Conservation (phyloP, 495 filamentous ascomycete species). For the Collariella sp. region DNA sequence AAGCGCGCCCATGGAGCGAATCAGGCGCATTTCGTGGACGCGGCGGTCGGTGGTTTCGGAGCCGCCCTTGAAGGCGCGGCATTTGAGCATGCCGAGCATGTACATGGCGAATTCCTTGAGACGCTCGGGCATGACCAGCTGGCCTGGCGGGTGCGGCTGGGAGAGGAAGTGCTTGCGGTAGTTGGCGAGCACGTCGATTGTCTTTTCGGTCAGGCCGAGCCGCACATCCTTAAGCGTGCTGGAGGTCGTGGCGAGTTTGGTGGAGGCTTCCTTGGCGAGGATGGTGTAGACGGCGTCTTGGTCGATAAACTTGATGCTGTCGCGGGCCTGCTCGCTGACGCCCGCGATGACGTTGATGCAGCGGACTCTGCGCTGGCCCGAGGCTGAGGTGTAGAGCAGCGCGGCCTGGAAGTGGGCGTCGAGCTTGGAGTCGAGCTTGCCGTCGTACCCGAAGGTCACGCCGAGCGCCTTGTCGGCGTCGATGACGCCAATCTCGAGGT, state of each 20-base stretch:
- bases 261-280: constrained; percentile 85
- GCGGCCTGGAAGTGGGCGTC: constrained; percentile 98
- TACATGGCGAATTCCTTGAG: constrained; percentile 98
- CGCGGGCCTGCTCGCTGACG: constrained; percentile 73
- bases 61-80: constrained; percentile 87
- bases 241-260: constrained; percentile 61
- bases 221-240: constrained; percentile 79
- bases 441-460: constrained; percentile 91
- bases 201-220: constrained; percentile 79
- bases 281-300: constrained; percentile 85
- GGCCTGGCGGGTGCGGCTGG: constrained; percentile 75
- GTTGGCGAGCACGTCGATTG: constrained; percentile 84
- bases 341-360: constrained; percentile 90
- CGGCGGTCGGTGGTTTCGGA: constrained; percentile 86
- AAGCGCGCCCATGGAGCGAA: constrained; percentile 73
- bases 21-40: constrained; percentile 82
- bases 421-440: constrained; percentile 89
- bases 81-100: constrained; percentile 87
- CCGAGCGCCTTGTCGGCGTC: constrained; percentile 91
- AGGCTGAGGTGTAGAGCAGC: constrained; percentile 85
- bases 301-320: constrained; percentile 84
- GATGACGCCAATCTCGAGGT: constrained; percentile 88
- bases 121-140: constrained; percentile 90
- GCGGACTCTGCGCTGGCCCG: constrained; percentile 80
- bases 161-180: constrained; percentile 86